Conservation (phyloP, 108 stramenopile species). For the Fragilaria radians region DNA sequence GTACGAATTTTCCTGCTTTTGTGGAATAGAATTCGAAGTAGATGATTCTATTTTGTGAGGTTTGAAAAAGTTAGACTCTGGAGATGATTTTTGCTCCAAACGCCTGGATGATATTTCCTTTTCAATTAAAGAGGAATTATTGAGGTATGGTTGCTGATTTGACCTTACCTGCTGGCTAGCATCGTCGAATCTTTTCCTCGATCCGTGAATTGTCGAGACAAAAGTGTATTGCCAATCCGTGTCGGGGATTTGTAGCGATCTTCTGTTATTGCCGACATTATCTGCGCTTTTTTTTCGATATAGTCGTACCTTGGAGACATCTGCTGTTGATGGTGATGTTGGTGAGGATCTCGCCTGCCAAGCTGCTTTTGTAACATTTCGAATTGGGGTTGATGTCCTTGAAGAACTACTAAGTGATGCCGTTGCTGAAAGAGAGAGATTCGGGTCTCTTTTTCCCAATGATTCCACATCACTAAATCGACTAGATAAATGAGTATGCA, state of each 20-base stretch:
- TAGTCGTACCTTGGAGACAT: background rate
- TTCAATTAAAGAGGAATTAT: background rate
- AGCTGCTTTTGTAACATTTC: background rate
- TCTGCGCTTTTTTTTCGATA: background rate
- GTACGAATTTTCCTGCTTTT: too few species aligned
- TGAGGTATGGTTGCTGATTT: background rate
- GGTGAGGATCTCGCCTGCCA: background rate
- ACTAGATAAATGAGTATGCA: too few species aligned
- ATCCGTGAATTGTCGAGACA: background rate
- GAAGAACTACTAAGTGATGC: background rate
- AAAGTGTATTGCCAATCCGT: background rate
- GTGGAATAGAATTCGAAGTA: background rate
- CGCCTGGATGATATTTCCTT: background rate
- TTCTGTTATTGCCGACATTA: background rate
- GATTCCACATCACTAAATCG: too few species aligned
- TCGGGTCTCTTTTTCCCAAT: background rate
- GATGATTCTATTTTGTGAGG: background rate
- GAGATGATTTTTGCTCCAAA: background rate
- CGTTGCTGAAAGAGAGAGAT: background rate
- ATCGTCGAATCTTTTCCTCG: background rate
- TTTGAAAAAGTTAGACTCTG: background rate
- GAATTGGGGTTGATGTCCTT: background rate
- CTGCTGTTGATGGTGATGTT: slow-evolving; percentile 1
- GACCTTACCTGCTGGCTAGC: background rate
- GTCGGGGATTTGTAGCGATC: background rate